Evolutionary conservation across 2,329 filamentous ascomycete genomes (phyloP).

Genomic region (Colletotrichum eleusines): DNA sequence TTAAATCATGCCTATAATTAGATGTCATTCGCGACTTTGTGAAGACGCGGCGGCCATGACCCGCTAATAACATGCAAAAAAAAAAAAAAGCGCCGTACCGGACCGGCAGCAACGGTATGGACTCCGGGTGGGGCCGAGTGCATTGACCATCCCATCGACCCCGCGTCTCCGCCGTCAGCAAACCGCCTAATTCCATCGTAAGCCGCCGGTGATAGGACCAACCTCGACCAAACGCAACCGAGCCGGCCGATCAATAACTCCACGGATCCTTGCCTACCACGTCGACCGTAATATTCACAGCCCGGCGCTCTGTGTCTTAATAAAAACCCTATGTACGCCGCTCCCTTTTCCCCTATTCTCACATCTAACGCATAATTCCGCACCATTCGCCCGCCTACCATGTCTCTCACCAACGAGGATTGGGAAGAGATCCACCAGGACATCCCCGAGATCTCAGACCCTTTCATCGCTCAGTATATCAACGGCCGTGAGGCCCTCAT

Average conservation of each 20-base stretch:
- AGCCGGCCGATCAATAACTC: constrained; percentile 16
- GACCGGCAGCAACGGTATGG: constrained; percentile 6
- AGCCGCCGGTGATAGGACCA: constrained; percentile 16
- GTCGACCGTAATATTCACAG: constrained; percentile 10
- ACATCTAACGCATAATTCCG: background rate
- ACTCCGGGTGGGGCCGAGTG: background rate
- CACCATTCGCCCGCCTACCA: constrained; percentile 41
- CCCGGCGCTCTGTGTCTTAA: constrained; percentile 1
- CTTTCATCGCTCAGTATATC: constrained; percentile 86
- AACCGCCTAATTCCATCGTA: constrained; percentile 34
- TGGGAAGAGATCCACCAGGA: constrained; percentile 69
- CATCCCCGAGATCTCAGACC: constrained; percentile 72
- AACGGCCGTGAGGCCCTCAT: constrained; percentile 81
- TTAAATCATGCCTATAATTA: too few relatives aligned
- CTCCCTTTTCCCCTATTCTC: background rate
- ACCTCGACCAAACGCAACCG: background rate
- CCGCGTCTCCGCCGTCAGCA: constrained; percentile 16
- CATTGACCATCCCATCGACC: constrained; percentile 29
- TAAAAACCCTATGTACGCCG: background rate
- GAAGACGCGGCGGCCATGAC: background rate
- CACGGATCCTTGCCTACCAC: constrained; percentile 28
- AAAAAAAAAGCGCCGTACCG: constrained; percentile 1
- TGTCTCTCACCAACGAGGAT: constrained; percentile 65
- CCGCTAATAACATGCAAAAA: background rate
- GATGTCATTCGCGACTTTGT: too few relatives aligned